Conservation (phyloP, 2,329 filamentous ascomycete genomes). For the Elsinoe perseae region DNA sequence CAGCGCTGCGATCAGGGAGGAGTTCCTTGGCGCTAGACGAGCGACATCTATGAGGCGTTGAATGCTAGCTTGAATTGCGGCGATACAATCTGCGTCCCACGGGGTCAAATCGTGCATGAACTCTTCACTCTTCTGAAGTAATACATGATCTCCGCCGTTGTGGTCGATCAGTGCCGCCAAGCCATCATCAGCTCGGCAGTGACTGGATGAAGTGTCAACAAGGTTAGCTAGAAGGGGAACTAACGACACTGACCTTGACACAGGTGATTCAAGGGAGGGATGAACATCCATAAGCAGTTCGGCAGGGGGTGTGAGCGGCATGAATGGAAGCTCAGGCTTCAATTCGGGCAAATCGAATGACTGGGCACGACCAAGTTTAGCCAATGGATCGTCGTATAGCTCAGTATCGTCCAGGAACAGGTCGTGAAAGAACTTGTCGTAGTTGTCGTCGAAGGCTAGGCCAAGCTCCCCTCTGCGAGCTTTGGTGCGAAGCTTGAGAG, state of each 20-base stretch:
- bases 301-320: neutral
- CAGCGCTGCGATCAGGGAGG: neutral
- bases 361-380: neutral
- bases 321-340: neutral
- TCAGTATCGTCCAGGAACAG: neutral
- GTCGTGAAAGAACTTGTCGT: neutral
- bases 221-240: neutral
- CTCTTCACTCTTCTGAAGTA: neutral
- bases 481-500: neutral
- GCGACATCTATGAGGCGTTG: neutral
- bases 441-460: neutral
- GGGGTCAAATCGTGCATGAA: neutral
- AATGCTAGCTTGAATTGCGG: neutral
- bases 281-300: neutral
- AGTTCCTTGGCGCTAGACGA: neutral
- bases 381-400: neutral
- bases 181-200: neutral
- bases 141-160: neutral
- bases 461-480: neutral
- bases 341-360: neutral
- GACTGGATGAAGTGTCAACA: neutral
- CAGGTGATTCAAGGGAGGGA: neutral
- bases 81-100: neutral
- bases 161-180: neutral
- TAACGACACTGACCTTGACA: neutral